These are phyloP conservation scores for Lodderomyces margitis DNA, from an alignment of 1,139 yeast species.

Conservation along the genomic window DNA sequence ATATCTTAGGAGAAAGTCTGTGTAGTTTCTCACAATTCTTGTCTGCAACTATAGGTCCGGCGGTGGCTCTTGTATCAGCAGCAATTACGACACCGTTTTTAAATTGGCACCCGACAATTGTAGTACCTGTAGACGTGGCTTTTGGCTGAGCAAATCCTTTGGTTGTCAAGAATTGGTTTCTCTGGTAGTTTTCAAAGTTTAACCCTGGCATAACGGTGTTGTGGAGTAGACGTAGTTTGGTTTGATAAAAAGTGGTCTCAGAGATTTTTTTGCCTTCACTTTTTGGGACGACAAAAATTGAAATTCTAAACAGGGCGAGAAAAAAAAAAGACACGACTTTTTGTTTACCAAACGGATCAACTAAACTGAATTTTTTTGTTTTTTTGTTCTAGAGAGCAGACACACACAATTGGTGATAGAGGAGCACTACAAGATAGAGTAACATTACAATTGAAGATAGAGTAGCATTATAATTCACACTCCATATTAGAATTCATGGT, in stretches of 20 bases:
- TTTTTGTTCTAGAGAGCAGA: too few species aligned
- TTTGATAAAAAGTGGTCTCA: too few species aligned
- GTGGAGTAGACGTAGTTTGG: background rate
- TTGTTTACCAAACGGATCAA: conserved; percentile 1
- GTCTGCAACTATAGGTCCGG: conserved; percentile 95
- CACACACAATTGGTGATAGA: too few species aligned
- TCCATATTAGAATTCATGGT: background rate
- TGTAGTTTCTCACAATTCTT: conserved; percentile 97
- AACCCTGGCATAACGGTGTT: conserved; percentile 70
- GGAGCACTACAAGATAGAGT: too few species aligned
- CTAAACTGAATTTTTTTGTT: too few species aligned
- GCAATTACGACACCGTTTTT: conserved; percentile 95
- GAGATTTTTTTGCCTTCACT: conserved; percentile 1
- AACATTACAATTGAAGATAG: too few species aligned
- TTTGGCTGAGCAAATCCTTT: conserved; percentile 76
- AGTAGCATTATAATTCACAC: background rate
- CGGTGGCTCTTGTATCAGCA: conserved; percentile 97
- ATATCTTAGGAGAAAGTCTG: conserved; percentile 84
- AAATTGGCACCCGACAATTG: conserved; percentile 94
- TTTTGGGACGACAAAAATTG: background rate
- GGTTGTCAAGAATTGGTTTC: conserved; percentile 71
- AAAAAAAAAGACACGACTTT: background rate
- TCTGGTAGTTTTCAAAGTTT: conserved; percentile 87
- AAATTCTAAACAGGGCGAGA: background rate
- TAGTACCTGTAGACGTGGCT: conserved; percentile 97